A percentile compares a stretch with the other conserved stretches of the same genome.
These are phyloP conservation scores for Fraxinus ornus DNA, from an alignment of 305 asterid genomes.

Conservation along the genomic window DNA sequence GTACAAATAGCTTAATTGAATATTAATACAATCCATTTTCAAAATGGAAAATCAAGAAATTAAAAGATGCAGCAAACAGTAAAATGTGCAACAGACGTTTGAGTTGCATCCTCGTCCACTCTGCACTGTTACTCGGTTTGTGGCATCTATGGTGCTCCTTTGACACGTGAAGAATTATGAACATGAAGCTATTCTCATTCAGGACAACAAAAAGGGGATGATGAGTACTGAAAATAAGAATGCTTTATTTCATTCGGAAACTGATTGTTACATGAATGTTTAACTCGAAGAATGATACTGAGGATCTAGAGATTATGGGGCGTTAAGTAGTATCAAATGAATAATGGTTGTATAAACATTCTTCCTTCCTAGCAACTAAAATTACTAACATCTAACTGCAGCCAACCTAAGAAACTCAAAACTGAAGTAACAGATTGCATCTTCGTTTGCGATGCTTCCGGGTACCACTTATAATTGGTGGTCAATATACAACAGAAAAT, in stretches of 20 bases:
- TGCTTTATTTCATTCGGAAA: constrained; percentile 19
- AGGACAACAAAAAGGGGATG: background rate
- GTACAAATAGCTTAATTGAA: no score
- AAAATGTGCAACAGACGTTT: background rate
- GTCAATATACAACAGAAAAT: background rate
- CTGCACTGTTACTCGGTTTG: background rate
- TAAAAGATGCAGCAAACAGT: background rate
- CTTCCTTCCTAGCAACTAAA: constrained; percentile 32
- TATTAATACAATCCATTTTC: background rate
- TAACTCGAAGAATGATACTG: constrained; percentile 24
- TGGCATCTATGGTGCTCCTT: background rate
- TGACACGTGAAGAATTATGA: background rate
- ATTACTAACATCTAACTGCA: constrained; percentile 30
- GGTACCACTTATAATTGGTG: constrained; percentile 12
- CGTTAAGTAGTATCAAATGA: constrained; percentile 25
- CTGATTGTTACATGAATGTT: constrained; percentile 21
- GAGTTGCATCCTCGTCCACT: background rate
- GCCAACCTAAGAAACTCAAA: constrained; percentile 20
- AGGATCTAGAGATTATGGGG: constrained; percentile 27
- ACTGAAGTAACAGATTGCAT: constrained; percentile 3
- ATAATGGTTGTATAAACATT: constrained; percentile 25
- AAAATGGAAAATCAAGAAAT: background rate
- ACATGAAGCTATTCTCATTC: background rate
- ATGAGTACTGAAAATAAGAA: background rate
- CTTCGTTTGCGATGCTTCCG: constrained; percentile 5